These are phyloP conservation scores for Aristolochia fimbriata DNA, from an alignment of 164 flowering plant genomes.

Conservation along the genomic window DNA sequence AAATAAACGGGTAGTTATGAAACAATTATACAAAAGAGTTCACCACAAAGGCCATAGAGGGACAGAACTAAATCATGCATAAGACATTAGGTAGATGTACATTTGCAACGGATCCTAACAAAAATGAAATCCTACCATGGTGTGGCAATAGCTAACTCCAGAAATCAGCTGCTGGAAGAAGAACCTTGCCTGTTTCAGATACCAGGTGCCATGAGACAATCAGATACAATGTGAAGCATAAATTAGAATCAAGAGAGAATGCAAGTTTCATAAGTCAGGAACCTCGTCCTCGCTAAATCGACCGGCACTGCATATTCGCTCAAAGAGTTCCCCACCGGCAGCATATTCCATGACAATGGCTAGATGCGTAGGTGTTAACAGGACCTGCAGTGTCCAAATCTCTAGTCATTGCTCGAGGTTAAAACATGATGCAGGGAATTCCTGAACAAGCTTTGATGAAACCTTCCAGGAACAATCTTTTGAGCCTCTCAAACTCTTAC, in stretches of 20 bases:
- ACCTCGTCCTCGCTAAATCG: slow-evolving; percentile 79
- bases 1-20: not conserved
- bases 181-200: slow-evolving; percentile 50
- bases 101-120: not conserved
- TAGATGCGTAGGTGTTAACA: slow-evolving; percentile 49
- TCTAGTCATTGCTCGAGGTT: slow-evolving; percentile 19
- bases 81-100: no score
- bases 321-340: slow-evolving; percentile 74
- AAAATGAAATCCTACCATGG: slow-evolving; percentile 12
- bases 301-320: slow-evolving; percentile 57
- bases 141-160: slow-evolving; percentile 19
- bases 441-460: no score
- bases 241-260: not conserved
- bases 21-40: not conserved
- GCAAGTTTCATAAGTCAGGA: no score
- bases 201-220: not conserved
- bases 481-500: no score
- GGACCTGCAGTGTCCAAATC: slow-evolving; percentile 28
- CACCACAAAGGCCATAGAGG: not conserved
- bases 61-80: not conserved
- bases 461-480: no score
- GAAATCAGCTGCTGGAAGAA: slow-evolving; percentile 24
- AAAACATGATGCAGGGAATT: slow-evolving; percentile 30
- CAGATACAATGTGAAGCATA: not conserved
- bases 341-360: slow-evolving; percentile 82